A percentile compares a stretch with the other conserved stretches of the same genome.
Evolutionary conservation across 2,329 filamentous ascomycete species (phyloP).

Genomic region (Penicillium vulpinum): DNA sequence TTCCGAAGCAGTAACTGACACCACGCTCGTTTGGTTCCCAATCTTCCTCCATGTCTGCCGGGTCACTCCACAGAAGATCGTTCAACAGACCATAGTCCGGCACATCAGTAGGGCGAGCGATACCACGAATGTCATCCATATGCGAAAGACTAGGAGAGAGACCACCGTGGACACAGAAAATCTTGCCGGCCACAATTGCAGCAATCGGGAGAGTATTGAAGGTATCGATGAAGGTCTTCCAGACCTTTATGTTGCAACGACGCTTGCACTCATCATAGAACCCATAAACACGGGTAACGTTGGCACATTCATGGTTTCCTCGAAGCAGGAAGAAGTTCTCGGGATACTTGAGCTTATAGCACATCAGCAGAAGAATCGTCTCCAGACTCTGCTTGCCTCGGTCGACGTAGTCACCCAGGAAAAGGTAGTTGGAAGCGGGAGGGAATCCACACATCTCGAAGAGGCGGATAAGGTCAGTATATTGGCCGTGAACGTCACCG

Average conservation of each 20-base stretch:
- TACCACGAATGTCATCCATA: slow-evolving; percentile 98
- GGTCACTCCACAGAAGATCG: slow-evolving; percentile 95
- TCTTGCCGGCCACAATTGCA: slow-evolving; percentile 94
- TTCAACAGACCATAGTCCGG: slow-evolving; percentile 95
- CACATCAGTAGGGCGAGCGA: slow-evolving; percentile 92
- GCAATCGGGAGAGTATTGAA: slow-evolving; percentile 96
- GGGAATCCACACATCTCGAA: slow-evolving; percentile 99
- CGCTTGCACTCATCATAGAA: slow-evolving; percentile 99
- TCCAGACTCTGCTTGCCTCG: slow-evolving; percentile 94
- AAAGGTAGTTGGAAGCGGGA: slow-evolving; percentile 86
- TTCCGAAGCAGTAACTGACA: slow-evolving; percentile 97
- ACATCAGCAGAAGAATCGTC: slow-evolving; percentile 86
- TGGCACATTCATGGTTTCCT: slow-evolving; percentile 95
- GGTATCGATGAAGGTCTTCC: slow-evolving; percentile 96
- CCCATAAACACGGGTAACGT: slow-evolving; percentile 91
- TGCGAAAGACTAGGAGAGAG: slow-evolving; percentile 87
- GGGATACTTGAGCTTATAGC: slow-evolving; percentile 96
- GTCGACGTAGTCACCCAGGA: slow-evolving; percentile 94
- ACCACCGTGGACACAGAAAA: slow-evolving; percentile 95
- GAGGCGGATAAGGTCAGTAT: slow-evolving; percentile 91
- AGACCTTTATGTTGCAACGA: slow-evolving; percentile 92
- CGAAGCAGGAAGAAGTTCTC: slow-evolving; percentile 96
- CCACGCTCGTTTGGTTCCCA: slow-evolving; percentile 98
- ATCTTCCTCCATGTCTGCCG: slow-evolving; percentile 95
- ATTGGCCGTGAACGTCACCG: slow-evolving; percentile 94